phyloP scores from a whole-genome alignment of 1,284 basidiomycete species.

The Rhodotorula sp. region DNA sequence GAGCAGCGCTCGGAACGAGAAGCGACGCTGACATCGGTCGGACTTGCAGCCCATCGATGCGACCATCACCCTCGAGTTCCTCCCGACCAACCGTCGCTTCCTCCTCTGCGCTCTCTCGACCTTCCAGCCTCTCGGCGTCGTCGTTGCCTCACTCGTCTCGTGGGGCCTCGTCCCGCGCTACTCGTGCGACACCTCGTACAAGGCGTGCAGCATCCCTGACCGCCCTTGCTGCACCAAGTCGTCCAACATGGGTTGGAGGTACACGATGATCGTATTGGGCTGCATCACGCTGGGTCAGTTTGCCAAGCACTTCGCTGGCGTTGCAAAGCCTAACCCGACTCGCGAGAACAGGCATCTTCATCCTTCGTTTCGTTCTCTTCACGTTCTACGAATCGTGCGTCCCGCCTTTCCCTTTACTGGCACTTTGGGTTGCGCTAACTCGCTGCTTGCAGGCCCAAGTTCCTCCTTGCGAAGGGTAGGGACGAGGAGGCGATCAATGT shows the following conservation, averaged over 20 bases:
- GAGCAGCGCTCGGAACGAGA: too few relatives aligned
- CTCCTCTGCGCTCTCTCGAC: slow-evolving; percentile 49
- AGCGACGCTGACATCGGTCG: slow-evolving; percentile 36
- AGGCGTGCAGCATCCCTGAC: slow-evolving; percentile 39
- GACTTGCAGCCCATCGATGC: slow-evolving; percentile 62
- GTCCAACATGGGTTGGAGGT: slow-evolving; percentile 64
- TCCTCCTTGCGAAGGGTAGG: slow-evolving; percentile 65
- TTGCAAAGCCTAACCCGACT: neutral
- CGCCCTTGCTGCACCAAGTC: slow-evolving; percentile 48
- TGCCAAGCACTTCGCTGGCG: too few relatives aligned
- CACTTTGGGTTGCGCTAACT: slow-evolving; percentile 35
- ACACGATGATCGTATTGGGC: slow-evolving; percentile 59
- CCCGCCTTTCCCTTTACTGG: slow-evolving; percentile 40
- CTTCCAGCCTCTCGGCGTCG: slow-evolving; percentile 54
- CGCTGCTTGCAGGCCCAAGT: slow-evolving; percentile 42
- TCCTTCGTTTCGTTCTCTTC: slow-evolving; percentile 69
- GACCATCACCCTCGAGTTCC: slow-evolving; percentile 66
- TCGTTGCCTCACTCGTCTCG: slow-evolving; percentile 54
- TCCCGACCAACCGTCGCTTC: slow-evolving; percentile 50
- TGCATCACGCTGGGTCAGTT: slow-evolving; percentile 33
- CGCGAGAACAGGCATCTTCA: slow-evolving; percentile 50
- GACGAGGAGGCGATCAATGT: slow-evolving; percentile 70
- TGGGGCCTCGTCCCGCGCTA: slow-evolving; percentile 50
- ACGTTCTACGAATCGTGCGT: slow-evolving; percentile 62
- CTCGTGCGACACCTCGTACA: slow-evolving; percentile 39